Base-by-base conservation (phyloP, 495 filamentous ascomycete species). In the Penicillium simplicissimum region DNA sequence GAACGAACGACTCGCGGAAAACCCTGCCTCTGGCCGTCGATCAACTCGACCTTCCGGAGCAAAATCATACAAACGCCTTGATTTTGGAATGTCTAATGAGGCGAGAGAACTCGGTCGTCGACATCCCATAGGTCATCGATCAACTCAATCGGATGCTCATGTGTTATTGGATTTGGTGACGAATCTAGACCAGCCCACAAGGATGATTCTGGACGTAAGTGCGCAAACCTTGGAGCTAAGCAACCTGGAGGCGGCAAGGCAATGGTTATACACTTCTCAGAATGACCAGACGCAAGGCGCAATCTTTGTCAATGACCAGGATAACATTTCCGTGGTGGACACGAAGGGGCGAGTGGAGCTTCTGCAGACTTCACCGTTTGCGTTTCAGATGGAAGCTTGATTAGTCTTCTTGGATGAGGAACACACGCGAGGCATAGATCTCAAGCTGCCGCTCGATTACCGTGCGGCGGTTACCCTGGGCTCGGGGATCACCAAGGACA, bases 1-100 rank as follows among this genome's bases (percentile, higher is more conserved):
- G 89, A 3, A 93, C 89, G 0, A 91, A 88, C 40, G 88, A 93
- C 65, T n/a, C n/a, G n/a, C n/a, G n/a, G n/a, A n/a, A n/a, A n/a
- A n/a, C n/a, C n/a, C n/a, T n/a, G n/a, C n/a, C n/a, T n/a, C n/a
- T n/a, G n/a, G n/a, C n/a, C n/a, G n/a, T n/a, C n/a, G n/a, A n/a
- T n/a, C n/a, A n/a, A n/a, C n/a, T n/a, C n/a, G n/a, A n/a, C n/a
- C n/a, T n/a, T n/a, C n/a, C n/a, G n/a, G n/a, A n/a, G n/a, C n/a
- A n/a, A n/a, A n/a, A n/a, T n/a, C n/a, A n/a, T n/a, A n/a, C n/a
- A n/a, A n/a, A n/a, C n/a, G n/a, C n/a, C n/a, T n/a, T n/a, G n/a
- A n/a, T n/a, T n/a, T n/a, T n/a, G n/a, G n/a, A n/a, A n/a, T n/a
- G n/a, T n/a, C n/a, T n/a, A n/a, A n/a, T n/a, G n/a, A n/a, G n/a